Evolutionary conservation across 1,139 yeast genomes (phyloP).

Genomic region (Casaregolazyma lundiana): DNA sequence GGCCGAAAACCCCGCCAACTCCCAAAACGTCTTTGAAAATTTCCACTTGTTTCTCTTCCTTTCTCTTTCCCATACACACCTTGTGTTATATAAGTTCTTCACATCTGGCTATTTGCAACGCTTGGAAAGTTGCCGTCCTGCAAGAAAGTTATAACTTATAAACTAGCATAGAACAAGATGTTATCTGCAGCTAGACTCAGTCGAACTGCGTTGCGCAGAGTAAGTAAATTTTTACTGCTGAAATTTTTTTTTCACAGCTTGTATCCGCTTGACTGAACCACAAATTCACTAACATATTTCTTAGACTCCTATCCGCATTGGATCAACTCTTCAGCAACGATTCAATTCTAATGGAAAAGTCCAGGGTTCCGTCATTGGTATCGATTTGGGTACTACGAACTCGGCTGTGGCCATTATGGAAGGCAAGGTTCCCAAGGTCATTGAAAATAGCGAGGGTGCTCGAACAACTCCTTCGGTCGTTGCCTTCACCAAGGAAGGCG

Average conservation of each 20-base stretch:
- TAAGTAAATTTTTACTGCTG: constrained; percentile 3
- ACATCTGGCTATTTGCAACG: not conserved
- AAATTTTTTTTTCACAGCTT: not conserved
- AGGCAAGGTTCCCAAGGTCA: constrained; percentile 93
- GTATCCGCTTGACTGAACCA: not conserved
- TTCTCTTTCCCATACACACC: not conserved
- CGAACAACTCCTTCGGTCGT: constrained; percentile 98
- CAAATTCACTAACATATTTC: not conserved
- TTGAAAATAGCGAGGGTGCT: constrained; percentile 98
- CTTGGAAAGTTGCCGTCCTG: constrained; percentile 1
- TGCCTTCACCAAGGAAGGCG: constrained; percentile 95
- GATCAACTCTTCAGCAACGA: constrained; percentile 24
- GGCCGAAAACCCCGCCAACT: not conserved
- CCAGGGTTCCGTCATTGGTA: constrained; percentile 81
- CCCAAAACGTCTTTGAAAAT: not conserved
- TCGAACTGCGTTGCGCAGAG: constrained; percentile 14
- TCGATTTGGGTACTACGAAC: constrained; percentile 98
- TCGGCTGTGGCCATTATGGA: constrained; percentile 98
- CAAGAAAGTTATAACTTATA: not conserved
- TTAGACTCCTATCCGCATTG: constrained; percentile 13
- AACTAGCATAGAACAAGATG: constrained; percentile 7
- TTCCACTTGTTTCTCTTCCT: constrained; percentile 8
- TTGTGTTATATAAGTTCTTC: not conserved
- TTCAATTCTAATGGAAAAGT: constrained; percentile 38
- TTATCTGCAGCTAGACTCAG: constrained; percentile 17